Conservation (phyloP, 106 monocot genomes). For the Acorus gramineus region DNA sequence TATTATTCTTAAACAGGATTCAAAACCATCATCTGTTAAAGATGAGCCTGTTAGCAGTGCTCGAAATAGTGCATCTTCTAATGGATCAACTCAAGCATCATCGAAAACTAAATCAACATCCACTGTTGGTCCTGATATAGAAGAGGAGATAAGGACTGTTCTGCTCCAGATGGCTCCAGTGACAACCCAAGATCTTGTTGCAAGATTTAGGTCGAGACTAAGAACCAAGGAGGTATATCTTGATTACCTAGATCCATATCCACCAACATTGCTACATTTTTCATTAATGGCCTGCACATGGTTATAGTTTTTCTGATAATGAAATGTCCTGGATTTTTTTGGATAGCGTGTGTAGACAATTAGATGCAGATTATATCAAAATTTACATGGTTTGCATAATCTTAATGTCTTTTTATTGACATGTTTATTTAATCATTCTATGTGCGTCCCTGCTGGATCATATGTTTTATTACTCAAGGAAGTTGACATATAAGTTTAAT, state of each 20-base stretch:
- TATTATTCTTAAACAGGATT: conserved; percentile 21
- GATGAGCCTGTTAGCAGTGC: conserved; percentile 47
- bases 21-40: conserved; percentile 38
- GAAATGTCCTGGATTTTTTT: no score
- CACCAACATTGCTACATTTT: no score
- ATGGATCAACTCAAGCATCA: conserved; percentile 18
- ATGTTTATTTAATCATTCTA: no score
- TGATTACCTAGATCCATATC: background rate
- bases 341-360: no score
- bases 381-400: no score
- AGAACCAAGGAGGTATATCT: conserved; percentile 39
- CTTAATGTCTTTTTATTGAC: no score
- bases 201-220: conserved; percentile 66
- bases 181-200: conserved; percentile 87
- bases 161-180: conserved; percentile 50
- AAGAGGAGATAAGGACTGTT: conserved; percentile 82
- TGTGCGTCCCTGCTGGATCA: no score
- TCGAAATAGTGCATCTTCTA: conserved; percentile 25
- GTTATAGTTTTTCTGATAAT: no score
- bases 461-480: no score
- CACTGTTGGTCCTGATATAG: conserved; percentile 54
- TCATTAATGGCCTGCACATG: no score
- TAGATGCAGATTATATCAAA: no score
- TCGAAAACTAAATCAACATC: conserved; percentile 19
- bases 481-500: no score